Evolutionary conservation across 139 green algal species (phyloP).

Genomic region (Chlorella sp.): DNA sequence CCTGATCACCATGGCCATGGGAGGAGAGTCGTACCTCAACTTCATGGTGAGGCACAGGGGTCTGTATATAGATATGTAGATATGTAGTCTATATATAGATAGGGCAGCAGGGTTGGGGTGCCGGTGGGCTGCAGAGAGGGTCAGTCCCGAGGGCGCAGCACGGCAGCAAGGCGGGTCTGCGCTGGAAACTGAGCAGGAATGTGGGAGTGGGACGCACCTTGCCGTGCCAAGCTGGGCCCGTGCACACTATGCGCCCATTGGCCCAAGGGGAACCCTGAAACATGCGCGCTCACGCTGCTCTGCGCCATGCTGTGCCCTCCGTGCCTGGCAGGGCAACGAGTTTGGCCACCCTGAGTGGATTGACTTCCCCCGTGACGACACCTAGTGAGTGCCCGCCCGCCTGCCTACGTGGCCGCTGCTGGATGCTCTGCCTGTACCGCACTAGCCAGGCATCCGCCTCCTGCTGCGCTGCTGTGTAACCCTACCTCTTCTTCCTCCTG

Average conservation of each 20-base stretch:
- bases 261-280: too few species aligned
- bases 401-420: neutral
- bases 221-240: too few species aligned
- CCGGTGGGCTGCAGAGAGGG: too few species aligned
- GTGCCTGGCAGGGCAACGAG: constrained; percentile 78
- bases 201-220: too few species aligned
- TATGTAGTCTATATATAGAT: neutral
- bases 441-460: too few species aligned
- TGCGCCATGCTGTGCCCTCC: too few species aligned
- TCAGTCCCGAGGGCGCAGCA: neutral
- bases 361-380: constrained; percentile 97
- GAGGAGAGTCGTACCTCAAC: constrained; percentile 96
- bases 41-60: constrained; percentile 87
- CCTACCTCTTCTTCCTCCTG: neutral
- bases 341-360: constrained; percentile 99
- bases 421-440: neutral
- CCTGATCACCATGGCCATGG: constrained; percentile 93
- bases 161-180: neutral
- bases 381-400: constrained; percentile 47
- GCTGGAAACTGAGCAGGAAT: too few species aligned
- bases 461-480: neutral
- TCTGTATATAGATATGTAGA: neutral
- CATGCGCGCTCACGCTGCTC: constrained; percentile 67
- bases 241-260: constrained; percentile 69
- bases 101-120: too few species aligned